Conservation (phyloP, 805 yeast genomes). For the Starmerella gropengiesseri region DNA sequence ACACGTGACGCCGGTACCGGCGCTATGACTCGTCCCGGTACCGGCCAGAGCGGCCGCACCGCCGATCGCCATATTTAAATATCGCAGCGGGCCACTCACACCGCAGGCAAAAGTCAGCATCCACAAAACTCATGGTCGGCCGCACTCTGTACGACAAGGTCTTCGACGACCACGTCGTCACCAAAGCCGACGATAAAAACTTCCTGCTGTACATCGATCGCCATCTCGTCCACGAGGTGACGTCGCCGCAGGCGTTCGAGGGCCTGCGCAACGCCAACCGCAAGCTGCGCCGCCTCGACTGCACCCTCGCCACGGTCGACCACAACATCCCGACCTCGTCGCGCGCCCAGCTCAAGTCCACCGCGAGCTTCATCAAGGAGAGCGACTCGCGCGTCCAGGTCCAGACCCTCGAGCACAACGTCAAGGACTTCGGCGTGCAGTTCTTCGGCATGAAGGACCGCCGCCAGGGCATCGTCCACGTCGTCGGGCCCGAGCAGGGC, state of each 20-base stretch:
- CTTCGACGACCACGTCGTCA: conserved; percentile 87
- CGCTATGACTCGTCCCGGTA: background rate
- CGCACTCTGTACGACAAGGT: conserved; percentile 91
- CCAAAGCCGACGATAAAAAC: conserved; percentile 78
- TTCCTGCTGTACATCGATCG: conserved; percentile 85
- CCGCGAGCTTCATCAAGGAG: conserved; percentile 74
- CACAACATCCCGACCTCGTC: conserved; percentile 94
- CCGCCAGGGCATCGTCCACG: conserved; percentile 97
- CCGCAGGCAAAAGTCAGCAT: conserved; percentile 10
- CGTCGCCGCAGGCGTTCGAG: conserved; percentile 98
- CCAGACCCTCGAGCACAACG: conserved; percentile 83
- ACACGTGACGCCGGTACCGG: conserved; percentile 4
- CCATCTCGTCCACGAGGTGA: conserved; percentile 95
- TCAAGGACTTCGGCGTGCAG: conserved; percentile 76
- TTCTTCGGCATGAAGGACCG: conserved; percentile 90
- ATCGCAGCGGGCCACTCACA: conserved; percentile 5
- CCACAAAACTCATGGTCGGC: conserved; percentile 18
- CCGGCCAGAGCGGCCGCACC: background rate
- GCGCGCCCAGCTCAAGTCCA: conserved; percentile 62
- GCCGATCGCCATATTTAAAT: background rate
- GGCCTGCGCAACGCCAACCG: conserved; percentile 84
- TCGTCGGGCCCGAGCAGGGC: conserved; percentile 98
- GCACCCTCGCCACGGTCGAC: conserved; percentile 90
- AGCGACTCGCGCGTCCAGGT: conserved; percentile 89
- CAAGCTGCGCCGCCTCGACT: conserved; percentile 76